Evolutionary conservation across 306 rosid species (phyloP).

Genomic region (Cicer judaicum): DNA sequence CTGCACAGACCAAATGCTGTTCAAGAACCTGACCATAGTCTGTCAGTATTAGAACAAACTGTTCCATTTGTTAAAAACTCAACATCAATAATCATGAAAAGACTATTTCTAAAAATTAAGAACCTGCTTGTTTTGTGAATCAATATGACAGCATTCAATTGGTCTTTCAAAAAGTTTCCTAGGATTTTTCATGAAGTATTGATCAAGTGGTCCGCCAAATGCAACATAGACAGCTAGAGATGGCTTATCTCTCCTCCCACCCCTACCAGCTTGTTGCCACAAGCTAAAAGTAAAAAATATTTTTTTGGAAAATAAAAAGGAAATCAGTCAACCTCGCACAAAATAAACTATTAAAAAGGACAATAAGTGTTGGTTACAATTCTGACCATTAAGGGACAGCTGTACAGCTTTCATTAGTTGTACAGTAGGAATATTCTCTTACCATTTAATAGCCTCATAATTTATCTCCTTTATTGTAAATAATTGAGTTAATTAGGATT

Average conservation of each 20-base stretch:
- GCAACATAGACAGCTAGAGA: slow-evolving; percentile 96
- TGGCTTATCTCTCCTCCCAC: slow-evolving; percentile 87
- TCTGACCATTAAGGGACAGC: no score
- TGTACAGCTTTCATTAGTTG: no score
- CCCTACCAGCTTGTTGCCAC: slow-evolving; percentile 99
- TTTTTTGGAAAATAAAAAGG: slow-evolving; percentile 7
- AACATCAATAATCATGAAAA: slow-evolving; percentile 32
- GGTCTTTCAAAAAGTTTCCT: slow-evolving; percentile 82
- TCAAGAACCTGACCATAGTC: slow-evolving; percentile 70
- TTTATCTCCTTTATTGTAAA: no score
- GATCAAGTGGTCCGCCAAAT: slow-evolving; percentile 92
- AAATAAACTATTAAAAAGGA: slow-evolving; percentile 36
- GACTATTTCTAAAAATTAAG: slow-evolving; percentile 34
- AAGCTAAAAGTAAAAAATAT: slow-evolving; percentile 56
- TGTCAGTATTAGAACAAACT: slow-evolving; percentile 40
- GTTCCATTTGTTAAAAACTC: slow-evolving; percentile 17
- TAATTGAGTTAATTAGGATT: no score
- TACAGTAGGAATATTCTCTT: no score
- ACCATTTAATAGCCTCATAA: no score
- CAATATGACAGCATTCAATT: slow-evolving; percentile 88
- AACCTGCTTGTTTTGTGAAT: slow-evolving; percentile 87
- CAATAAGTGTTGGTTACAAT: neutral
- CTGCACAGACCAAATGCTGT: slow-evolving; percentile 92
- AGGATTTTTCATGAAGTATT: slow-evolving; percentile 87
- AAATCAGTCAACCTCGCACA: slow-evolving; percentile 26